phyloP scores from a whole-genome alignment of 768 basidiomycete species.

The Podaxis pistillaris region DNA sequence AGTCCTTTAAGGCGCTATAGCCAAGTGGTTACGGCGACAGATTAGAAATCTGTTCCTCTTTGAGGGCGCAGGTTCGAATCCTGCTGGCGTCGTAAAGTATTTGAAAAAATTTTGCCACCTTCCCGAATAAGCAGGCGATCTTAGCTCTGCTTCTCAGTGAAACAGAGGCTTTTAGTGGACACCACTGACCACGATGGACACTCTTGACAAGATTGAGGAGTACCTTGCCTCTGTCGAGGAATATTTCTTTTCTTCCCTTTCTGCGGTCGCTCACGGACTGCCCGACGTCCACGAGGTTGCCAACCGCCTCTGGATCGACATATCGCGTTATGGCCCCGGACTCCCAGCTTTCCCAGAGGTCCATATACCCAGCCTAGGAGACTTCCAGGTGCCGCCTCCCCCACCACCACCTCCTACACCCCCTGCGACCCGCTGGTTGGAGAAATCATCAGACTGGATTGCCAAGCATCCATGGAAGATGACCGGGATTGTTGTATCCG shows the following conservation, averaged over 20 bases:
- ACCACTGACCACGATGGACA: conserved; percentile 28
- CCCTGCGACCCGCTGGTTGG: conserved; percentile 43
- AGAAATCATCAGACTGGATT: conserved; percentile 50
- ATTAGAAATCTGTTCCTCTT: conserved; percentile 74
- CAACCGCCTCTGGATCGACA: conserved; percentile 73
- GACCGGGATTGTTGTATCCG: conserved; percentile 51
- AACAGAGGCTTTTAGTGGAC: conserved; percentile 3
- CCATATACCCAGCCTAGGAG: conserved; percentile 61
- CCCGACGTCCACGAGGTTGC: conserved; percentile 64
- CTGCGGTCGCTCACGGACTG: conserved; percentile 56
- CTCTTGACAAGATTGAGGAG: conserved; percentile 68
- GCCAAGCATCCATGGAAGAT: conserved; percentile 60
- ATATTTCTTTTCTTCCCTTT: conserved; percentile 53
- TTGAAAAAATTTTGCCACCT: not conserved
- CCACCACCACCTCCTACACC: conserved; percentile 66
- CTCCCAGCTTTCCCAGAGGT: conserved; percentile 52
- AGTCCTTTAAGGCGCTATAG: conserved; percentile 54
- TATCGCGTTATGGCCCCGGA: conserved; percentile 77
- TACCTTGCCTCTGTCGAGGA: conserved; percentile 67
- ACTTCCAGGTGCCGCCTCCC: conserved; percentile 61
- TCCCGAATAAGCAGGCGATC: conserved; percentile 26
- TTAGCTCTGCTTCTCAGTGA: conserved; percentile 46
- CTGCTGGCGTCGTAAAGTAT: conserved; percentile 17
- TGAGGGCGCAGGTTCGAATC: conserved; percentile 57
- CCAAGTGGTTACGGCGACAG: conserved; percentile 81